These are phyloP conservation scores for Cryptococcus sp. DNA, from an alignment of 1,284 basidiomycete species.

Conservation along the genomic window DNA sequence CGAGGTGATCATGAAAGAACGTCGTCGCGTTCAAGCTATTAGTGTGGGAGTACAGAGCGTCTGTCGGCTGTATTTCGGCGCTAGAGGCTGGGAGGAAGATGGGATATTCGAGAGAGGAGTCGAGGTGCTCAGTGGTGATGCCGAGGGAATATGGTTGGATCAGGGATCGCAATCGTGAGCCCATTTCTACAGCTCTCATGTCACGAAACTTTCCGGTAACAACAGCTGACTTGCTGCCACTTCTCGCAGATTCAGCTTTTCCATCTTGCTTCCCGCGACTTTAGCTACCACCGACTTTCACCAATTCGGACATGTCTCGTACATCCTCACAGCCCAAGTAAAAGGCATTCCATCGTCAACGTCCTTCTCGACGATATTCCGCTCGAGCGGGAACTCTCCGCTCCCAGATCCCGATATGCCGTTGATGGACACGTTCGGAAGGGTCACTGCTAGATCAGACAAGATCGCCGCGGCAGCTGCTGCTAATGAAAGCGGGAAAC, in stretches of 20 bases:
- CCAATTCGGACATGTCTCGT: slow-evolving; percentile 33
- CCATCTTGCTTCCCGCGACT: slow-evolving; percentile 40
- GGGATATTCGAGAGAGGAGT: slow-evolving; percentile 49
- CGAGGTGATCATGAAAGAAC: slow-evolving; percentile 51
- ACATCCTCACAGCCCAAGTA: slow-evolving; percentile 39
- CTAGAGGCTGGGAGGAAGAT: slow-evolving; percentile 48
- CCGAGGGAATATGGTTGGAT: slow-evolving; percentile 49
- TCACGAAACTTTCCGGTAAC: no score
- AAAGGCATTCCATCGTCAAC: slow-evolving; percentile 18
- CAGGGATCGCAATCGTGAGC: slow-evolving; percentile 41
- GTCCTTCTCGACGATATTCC: slow-evolving; percentile 17
- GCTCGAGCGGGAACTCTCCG: slow-evolving; percentile 1
- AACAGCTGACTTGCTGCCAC: background rate
- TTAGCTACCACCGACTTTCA: slow-evolving; percentile 39
- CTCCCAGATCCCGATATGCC: slow-evolving; percentile 21
- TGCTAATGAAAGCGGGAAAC: background rate
- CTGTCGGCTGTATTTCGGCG: slow-evolving; percentile 38
- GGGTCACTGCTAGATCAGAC: slow-evolving; percentile 42
- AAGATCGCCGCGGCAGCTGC: slow-evolving; percentile 23
- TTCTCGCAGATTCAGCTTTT: slow-evolving; percentile 34
- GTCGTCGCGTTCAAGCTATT: slow-evolving; percentile 42
- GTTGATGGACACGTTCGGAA: slow-evolving; percentile 36
- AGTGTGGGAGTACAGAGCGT: slow-evolving; percentile 47
- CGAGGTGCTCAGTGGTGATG: slow-evolving; percentile 36
- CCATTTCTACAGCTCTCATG: background rate